A percentile compares a stretch with the other conserved stretches of the same genome.
Conservation (phyloP, 2,329 filamentous ascomycete species). For the Dothiorella sarmentorum region DNA sequence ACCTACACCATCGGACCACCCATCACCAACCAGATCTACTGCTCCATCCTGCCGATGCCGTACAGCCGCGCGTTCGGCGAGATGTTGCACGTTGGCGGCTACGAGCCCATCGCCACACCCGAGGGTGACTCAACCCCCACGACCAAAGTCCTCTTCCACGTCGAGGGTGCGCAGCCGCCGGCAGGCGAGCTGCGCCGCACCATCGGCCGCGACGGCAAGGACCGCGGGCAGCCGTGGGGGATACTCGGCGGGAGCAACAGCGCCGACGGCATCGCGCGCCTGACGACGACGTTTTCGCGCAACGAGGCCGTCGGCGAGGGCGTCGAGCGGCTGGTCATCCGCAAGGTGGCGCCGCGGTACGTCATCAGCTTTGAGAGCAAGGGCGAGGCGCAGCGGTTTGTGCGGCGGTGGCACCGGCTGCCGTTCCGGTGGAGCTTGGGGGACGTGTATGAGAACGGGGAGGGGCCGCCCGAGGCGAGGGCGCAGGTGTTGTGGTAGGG, state of each 20-base stretch:
- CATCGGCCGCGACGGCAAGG: conserved; percentile 30
- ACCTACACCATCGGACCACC: conserved; percentile 6
- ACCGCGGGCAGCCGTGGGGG: conserved; percentile 33
- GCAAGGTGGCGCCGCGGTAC: conserved; percentile 45
- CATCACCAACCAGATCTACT: conserved; percentile 24
- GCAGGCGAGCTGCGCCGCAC: conserved; percentile 29
- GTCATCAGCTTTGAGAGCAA: conserved; percentile 56
- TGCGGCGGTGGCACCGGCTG: conserved; percentile 51
- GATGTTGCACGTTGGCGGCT: conserved; percentile 14
- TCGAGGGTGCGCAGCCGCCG: conserved; percentile 35
- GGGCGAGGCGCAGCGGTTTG: conserved; percentile 53
- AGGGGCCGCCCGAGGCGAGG: background rate
- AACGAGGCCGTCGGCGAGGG: background rate
- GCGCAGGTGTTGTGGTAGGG: conserved; percentile 11
- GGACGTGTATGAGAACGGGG: background rate
- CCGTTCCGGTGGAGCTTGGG: background rate
- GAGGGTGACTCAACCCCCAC: background rate
- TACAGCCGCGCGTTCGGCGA: conserved; percentile 17
- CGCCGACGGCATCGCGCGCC: conserved; percentile 23
- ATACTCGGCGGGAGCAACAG: conserved; percentile 28
- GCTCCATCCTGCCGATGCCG: conserved; percentile 25
- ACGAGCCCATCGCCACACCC: background rate
- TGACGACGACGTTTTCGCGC: background rate
- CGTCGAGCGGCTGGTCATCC: conserved; percentile 28
- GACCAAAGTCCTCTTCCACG: conserved; percentile 25